These are phyloP conservation scores for Ophiocordyceps robertsii DNA, from an alignment of 2,329 filamentous ascomycete genomes.

Conservation along the genomic window DNA sequence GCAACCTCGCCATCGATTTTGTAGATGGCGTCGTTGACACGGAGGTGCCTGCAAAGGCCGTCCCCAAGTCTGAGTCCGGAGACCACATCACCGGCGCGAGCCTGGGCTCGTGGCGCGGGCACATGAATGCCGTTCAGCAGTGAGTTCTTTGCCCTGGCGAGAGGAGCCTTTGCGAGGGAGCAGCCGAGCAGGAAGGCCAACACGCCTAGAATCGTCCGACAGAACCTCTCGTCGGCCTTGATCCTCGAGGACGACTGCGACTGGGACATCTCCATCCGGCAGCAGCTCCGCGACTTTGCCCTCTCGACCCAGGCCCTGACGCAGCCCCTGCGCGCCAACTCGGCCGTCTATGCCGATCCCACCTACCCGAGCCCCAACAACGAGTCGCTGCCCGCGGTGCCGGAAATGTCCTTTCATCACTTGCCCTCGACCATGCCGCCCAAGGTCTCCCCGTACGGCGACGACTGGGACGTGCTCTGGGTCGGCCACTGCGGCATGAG, in stretches of 20 bases:
- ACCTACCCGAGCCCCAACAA: slow-evolving; percentile 7
- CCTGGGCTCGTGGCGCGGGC: slow-evolving; percentile 23
- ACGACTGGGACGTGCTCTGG: slow-evolving; percentile 38
- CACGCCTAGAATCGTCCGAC: slow-evolving; percentile 23
- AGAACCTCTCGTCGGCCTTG: slow-evolving; percentile 30
- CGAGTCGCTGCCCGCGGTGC: not conserved
- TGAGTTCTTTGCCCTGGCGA: slow-evolving; percentile 2
- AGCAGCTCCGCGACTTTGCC: slow-evolving; percentile 31
- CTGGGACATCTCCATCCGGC: slow-evolving; percentile 38
- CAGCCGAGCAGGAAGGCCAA: not conserved
- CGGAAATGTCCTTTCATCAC: slow-evolving; percentile 8
- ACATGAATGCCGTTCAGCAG: slow-evolving; percentile 23
- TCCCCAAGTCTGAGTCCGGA: slow-evolving; percentile 19
- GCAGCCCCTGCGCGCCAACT: slow-evolving; percentile 12
- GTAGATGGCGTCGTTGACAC: slow-evolving; percentile 29
- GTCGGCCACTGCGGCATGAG: slow-evolving; percentile 31
- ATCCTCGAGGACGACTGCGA: slow-evolving; percentile 45
- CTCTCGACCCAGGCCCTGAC: slow-evolving; percentile 19
- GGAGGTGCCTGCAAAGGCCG: slow-evolving; percentile 21
- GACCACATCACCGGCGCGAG: slow-evolving; percentile 12
- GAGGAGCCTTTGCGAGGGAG: no score
- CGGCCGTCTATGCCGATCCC: slow-evolving; percentile 10
- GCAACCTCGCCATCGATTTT: slow-evolving; percentile 29
- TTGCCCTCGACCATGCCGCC: slow-evolving; percentile 8
- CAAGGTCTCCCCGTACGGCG: slow-evolving; percentile 28